These are phyloP conservation scores for Sugiyamaella grinbergsii DNA, from an alignment of 1,139 yeast genomes.

Conservation along the genomic window DNA sequence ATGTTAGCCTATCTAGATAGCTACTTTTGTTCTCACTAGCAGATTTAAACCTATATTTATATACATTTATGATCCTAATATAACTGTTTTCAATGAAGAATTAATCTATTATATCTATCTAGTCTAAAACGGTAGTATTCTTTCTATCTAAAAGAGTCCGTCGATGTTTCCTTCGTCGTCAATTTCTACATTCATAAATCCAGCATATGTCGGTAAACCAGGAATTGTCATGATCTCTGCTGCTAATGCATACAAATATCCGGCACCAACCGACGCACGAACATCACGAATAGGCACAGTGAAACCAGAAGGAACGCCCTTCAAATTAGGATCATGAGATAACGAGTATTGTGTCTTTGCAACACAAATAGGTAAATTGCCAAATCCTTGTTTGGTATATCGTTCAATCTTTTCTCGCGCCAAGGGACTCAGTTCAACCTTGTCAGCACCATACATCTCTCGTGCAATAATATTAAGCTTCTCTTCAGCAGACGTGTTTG, in stretches of 20 bases:
- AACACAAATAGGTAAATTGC: slow-evolving; percentile 89
- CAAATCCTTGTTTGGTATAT: slow-evolving; percentile 88
- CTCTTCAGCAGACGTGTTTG: slow-evolving; percentile 70
- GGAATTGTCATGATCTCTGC: slow-evolving; percentile 98
- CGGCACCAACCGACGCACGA: slow-evolving; percentile 94
- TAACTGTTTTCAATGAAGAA: neutral
- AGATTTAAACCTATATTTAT: too few relatives aligned
- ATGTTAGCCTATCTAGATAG: too few relatives aligned
- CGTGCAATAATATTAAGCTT: slow-evolving; percentile 82
- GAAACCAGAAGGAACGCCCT: slow-evolving; percentile 95
- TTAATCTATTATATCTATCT: neutral
- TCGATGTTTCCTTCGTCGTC: slow-evolving; percentile 92
- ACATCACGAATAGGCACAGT: slow-evolving; percentile 93
- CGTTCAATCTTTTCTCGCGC: slow-evolving; percentile 83
- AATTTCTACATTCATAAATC: slow-evolving; percentile 96
- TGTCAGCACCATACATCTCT: slow-evolving; percentile 93
- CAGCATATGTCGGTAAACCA: slow-evolving; percentile 94
- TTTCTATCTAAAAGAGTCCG: slow-evolving; percentile 80
- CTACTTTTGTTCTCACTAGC: too few relatives aligned
- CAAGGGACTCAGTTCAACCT: slow-evolving; percentile 80
- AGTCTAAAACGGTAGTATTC: too few relatives aligned
- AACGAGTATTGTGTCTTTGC: slow-evolving; percentile 98
- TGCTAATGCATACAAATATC: slow-evolving; percentile 93
- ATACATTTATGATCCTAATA: too few relatives aligned
- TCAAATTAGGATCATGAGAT: slow-evolving; percentile 89